These are phyloP conservation scores for Grifola frondosa DNA, from an alignment of 1,284 basidiomycete species.

Conservation along the genomic window DNA sequence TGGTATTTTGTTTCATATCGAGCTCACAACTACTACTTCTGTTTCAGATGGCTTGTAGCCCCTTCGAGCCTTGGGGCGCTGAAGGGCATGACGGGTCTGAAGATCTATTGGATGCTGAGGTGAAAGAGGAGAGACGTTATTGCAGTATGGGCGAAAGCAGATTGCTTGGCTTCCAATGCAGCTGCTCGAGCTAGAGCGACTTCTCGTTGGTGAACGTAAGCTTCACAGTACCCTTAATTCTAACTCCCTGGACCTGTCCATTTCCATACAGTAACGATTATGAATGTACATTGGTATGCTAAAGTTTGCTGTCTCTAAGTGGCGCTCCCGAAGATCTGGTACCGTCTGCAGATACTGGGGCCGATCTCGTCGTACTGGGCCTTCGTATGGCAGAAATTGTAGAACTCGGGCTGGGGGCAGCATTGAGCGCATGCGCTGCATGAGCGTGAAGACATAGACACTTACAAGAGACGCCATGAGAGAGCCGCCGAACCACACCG, in stretches of 20 bases:
- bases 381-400: conserved; percentile 96
- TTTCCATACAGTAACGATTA: conserved; percentile 16
- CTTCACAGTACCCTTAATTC: no score
- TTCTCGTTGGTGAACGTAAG: no score
- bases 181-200: conserved; percentile 75
- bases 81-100: conserved; percentile 47
- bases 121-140: conserved; percentile 70
- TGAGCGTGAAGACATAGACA: conserved; percentile 20
- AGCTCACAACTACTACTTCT: background rate
- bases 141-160: conserved; percentile 76
- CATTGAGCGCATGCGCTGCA: conserved; percentile 13
- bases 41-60: conserved; percentile 75
- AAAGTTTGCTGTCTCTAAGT: conserved; percentile 55
- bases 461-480: conserved; percentile 87
- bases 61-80: conserved; percentile 80
- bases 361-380: conserved; percentile 98
- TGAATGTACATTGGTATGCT: conserved; percentile 16
- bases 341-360: conserved; percentile 92
- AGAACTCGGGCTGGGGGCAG: conserved; percentile 85
- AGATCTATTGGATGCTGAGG: conserved; percentile 52
- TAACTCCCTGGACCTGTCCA: no score
- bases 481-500: conserved; percentile 98
- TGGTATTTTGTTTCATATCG: background rate
- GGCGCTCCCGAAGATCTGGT: conserved; percentile 92
- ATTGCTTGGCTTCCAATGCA: conserved; percentile 91